A percentile compares a stretch with the other conserved stretches of the same genome.
Conservation (phyloP, 371 early-diverging fungal genomes). For the Nematocida displodere region DNA sequence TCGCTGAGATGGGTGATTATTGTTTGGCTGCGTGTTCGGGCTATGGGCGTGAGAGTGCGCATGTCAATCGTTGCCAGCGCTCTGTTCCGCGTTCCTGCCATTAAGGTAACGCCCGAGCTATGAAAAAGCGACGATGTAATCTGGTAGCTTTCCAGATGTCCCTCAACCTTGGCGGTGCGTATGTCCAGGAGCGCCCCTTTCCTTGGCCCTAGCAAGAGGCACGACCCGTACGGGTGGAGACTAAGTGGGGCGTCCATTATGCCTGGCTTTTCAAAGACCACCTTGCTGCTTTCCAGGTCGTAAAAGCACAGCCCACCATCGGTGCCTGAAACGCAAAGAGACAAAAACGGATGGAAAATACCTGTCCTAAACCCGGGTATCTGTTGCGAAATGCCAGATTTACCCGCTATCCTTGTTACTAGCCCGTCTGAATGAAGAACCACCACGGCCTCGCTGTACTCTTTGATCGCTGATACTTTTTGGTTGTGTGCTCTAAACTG, state of each 20-base stretch:
- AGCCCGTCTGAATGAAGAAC: slow-evolving; percentile 11
- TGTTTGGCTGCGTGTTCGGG: neutral
- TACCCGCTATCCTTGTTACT: neutral
- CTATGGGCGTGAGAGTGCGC: neutral
- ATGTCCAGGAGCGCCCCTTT: slow-evolving; percentile 5
- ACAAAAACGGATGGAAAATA: neutral
- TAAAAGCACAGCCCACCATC: neutral
- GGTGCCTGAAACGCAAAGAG: slow-evolving; percentile 4
- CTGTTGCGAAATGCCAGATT: neutral
- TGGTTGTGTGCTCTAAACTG: neutral
- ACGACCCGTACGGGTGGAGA: neutral
- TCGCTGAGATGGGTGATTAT: slow-evolving; percentile 10
- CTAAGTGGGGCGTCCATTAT: neutral
- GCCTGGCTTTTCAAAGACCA: neutral
- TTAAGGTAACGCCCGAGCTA: slow-evolving; percentile 1
- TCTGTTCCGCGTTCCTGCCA: slow-evolving; percentile 4
- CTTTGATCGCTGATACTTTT: neutral
- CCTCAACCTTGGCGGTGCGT: neutral
- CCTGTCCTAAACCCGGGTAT: slow-evolving; percentile 1
- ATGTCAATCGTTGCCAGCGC: slow-evolving; percentile 17
- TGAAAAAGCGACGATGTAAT: slow-evolving; percentile 4
- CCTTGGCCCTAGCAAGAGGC: neutral
- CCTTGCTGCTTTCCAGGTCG: neutral
- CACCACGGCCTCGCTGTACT: neutral
- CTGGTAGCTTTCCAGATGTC: neutral